Evolutionary conservation across 2,329 filamentous ascomycete species (phyloP).

Genomic region (Fusarium sp.): DNA sequence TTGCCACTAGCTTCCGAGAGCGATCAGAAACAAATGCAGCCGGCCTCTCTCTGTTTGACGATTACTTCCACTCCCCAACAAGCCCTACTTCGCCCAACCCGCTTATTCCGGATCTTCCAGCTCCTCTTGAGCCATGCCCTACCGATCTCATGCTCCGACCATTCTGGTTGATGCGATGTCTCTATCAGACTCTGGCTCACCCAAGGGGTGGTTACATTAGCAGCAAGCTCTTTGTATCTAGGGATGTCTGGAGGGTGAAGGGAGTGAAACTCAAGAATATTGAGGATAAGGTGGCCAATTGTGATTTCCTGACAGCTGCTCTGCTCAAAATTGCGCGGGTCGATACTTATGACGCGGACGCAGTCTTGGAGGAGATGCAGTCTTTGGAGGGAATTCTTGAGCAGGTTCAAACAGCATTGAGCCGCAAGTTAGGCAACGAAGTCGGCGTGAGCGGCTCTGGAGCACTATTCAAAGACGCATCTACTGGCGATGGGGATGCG

Average conservation of each 20-base stretch:
- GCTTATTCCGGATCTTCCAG: slow-evolving; percentile 74
- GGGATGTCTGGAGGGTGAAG: slow-evolving; percentile 93
- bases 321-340: slow-evolving; percentile 85
- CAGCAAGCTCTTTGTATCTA: slow-evolving; percentile 89
- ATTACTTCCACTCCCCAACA: slow-evolving; percentile 78
- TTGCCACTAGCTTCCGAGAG: slow-evolving; percentile 72
- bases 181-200: slow-evolving; percentile 93
- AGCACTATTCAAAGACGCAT: slow-evolving; percentile 81
- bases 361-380: slow-evolving; percentile 94
- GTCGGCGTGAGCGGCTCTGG: slow-evolving; percentile 84
- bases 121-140: slow-evolving; percentile 90
- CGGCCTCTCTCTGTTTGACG: slow-evolving; percentile 85
- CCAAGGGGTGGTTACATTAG: slow-evolving; percentile 93
- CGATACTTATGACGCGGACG: slow-evolving; percentile 91
- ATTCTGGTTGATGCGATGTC: slow-evolving; percentile 96
- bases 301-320: slow-evolving; percentile 90
- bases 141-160: slow-evolving; percentile 90
- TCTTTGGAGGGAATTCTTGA: slow-evolving; percentile 87
- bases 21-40: slow-evolving; percentile 68
- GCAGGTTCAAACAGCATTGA: slow-evolving; percentile 80
- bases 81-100: slow-evolving; percentile 75
- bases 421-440: slow-evolving; percentile 91
- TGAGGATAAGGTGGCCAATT: slow-evolving; percentile 94
- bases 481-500: slow-evolving; percentile 61
- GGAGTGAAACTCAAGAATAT: slow-evolving; percentile 91